Evolutionary conservation across 352 stramenopile genomes (phyloP).

Genomic region (Plasmopara muralis): DNA sequence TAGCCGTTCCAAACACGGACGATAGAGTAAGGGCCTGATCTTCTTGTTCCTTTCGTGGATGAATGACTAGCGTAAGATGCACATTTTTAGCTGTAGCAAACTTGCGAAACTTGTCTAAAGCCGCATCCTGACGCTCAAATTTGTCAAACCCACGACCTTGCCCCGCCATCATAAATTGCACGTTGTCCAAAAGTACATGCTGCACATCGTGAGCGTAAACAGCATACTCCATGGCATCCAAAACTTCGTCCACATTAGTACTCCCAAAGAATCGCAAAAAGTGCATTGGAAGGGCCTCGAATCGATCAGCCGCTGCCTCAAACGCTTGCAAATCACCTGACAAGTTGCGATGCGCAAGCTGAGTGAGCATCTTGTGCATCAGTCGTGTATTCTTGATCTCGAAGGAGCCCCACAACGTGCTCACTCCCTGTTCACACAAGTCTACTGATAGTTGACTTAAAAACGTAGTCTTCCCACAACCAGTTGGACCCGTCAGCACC

Average conservation of each 20-base stretch:
- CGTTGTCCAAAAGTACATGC: conserved; percentile 99
- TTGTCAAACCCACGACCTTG: conserved; percentile 84
- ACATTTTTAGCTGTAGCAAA: conserved; percentile 98
- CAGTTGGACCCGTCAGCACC: conserved; percentile 96
- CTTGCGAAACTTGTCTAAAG: conserved; percentile 94
- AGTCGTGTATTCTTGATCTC: conserved; percentile 98
- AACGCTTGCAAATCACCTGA: conserved; percentile 72
- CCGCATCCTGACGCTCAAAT: conserved; percentile 88
- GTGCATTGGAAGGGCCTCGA: conserved; percentile 94
- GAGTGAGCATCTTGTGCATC: conserved; percentile 97
- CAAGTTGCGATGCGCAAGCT: conserved; percentile 79
- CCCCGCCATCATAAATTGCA: conserved; percentile 99
- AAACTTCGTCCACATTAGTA: conserved; percentile 90
- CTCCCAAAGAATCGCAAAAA: conserved; percentile 99
- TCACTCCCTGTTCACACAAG: conserved; percentile 93
- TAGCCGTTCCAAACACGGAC: conserved; percentile 97
- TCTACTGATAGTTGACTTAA: conserved; percentile 88
- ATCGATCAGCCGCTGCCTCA: conserved; percentile 77
- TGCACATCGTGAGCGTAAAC: conserved; percentile 98
- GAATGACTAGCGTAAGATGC: conserved; percentile 97
- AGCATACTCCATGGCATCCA: conserved; percentile 98
- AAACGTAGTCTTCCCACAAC: conserved; percentile 93
- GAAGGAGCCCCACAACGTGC: conserved; percentile 98
- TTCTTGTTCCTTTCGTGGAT: conserved; percentile 98
- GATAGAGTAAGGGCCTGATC: conserved; percentile 88